Evolutionary conservation across 495 filamentous ascomycete genomes (phyloP), one percentile per base, ranked within the genome.

Genomic region (Penicillium coffeae): DNA sequence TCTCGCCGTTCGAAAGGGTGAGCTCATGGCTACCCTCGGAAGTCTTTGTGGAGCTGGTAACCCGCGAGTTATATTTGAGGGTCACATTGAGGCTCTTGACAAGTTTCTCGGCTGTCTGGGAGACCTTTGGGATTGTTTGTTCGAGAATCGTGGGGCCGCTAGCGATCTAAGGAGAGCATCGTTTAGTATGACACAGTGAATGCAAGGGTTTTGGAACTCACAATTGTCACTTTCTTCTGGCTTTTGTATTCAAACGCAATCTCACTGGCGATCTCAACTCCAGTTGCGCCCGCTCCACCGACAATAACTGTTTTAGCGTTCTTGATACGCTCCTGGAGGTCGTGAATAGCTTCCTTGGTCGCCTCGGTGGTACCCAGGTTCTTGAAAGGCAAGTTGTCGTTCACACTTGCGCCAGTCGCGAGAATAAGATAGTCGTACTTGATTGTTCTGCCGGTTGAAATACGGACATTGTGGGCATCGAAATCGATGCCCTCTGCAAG

Each of bases 221-320:
- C 22, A 20, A 41, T 20, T 3, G 38, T 21, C 2, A 3, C 18
- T 5, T 41, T 30, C 27, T 46, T 42, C 19, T 41, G 30, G 5
- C 22, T 10, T 20, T 42, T 42, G 19, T 37, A 15, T 9, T 36
- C 43, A 16, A 46, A 42, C 3, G 49, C 49, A 19, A 52, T 36
- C 36, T 52, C 49, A 12, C 49, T 42, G 18, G 49, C 49, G 4
- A 52, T 19, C 40, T 52, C 49, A 18, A 52, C 49, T 10, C 43
- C 49, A 14, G 45, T n/a, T 7, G 49, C 42, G 15, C 49, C 49
- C 13, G 35, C 42, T 8, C 49, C 49, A 12, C 49, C 49, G 12
- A 52, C 42, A 4, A 52, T 21, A 21, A 52, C 20, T 13, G 35
- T 47, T 14, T 40, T 30, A 10, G 49, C 49, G 8, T 27, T 35